Base-by-base conservation (phyloP, 306 rosid genomes). In the Begonia loranthoides region DNA sequence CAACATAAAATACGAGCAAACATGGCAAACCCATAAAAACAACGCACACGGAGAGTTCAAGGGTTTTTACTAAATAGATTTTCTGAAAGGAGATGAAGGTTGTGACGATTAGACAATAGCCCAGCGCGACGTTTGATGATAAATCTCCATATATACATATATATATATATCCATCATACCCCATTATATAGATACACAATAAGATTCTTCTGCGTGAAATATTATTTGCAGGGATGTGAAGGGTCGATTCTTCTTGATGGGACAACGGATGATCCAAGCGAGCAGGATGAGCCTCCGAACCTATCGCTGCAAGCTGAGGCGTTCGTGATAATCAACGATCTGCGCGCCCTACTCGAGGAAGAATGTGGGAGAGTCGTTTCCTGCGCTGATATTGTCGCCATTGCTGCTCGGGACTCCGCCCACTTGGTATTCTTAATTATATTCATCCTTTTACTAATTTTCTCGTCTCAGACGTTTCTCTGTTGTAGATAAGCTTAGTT, bases 321-420 rank as follows among this genome's bases (percentile, higher is more conserved):
- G n/a, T 83, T 83, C 45, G 45, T 66, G 60, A 79, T 79, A 17
- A 72, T 83, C 4, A 59, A 83, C 9, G 62, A 70, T 7, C 77
- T 83, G 14, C 79, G 94, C 1, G 39, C 45, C 6, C 54, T 9
- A 0, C 13, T 77, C 15, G 71, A 80, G 45, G 54, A 63, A 3
- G 12, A 28, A 15, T 83, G 94, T 17, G 88, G 88, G 15, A 63
- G 73, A 16, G 63, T 74, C 10, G 85, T 83, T 38, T 83, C 94
- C 4, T 83, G 94, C 48, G 43, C 94, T 5, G 88, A 80, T 33
- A 70, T 83, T 46, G 50, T 72, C 2, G 85, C 94, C 24, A 11
- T 83, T 1, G 85, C 94, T 13, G 85, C 88, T 0, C 81, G 85
- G 12, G 94, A 83, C 13, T 11, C 88, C 19, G 77, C 79, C 56